Conservation (phyloP, 352 stramenopile genomes). For the Phytophthora pistaciae region DNA sequence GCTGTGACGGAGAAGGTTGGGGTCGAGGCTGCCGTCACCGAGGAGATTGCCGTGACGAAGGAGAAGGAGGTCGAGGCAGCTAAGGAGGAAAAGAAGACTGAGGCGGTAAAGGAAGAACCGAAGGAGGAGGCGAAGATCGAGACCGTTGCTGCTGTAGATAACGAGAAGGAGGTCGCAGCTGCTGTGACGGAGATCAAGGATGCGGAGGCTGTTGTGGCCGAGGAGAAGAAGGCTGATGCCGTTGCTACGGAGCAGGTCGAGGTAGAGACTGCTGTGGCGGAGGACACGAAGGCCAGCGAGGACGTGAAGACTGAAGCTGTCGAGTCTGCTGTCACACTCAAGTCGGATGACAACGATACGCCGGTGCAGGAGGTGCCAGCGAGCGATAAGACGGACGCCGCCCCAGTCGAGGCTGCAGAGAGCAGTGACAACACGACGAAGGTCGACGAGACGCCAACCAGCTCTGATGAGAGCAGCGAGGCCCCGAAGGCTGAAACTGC, state of each 20-base stretch:
- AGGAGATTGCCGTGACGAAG: background rate
- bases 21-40: background rate
- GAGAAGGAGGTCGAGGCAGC: background rate
- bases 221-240: background rate
- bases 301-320: background rate
- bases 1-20: background rate
- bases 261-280: too few species aligned
- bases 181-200: background rate
- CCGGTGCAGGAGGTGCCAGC: background rate
- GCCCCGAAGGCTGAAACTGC: slow-evolving; percentile 1
- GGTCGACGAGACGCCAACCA: slow-evolving; percentile 5
- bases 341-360: background rate
- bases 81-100: background rate
- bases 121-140: background rate
- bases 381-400: slow-evolving; percentile 2
- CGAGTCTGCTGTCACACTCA: background rate
- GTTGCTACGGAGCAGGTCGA: background rate
- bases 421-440: slow-evolving; percentile 3
- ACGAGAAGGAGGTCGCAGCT: background rate
- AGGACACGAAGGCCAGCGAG: too few species aligned
- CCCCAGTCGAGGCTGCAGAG: background rate
- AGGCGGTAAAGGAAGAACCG: background rate
- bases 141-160: background rate
- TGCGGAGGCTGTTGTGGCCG: background rate
- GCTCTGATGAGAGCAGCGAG: slow-evolving; percentile 3